phyloP scores from a whole-genome alignment of 2,329 filamentous ascomycete species.

The Paramyrothecium roridum region DNA sequence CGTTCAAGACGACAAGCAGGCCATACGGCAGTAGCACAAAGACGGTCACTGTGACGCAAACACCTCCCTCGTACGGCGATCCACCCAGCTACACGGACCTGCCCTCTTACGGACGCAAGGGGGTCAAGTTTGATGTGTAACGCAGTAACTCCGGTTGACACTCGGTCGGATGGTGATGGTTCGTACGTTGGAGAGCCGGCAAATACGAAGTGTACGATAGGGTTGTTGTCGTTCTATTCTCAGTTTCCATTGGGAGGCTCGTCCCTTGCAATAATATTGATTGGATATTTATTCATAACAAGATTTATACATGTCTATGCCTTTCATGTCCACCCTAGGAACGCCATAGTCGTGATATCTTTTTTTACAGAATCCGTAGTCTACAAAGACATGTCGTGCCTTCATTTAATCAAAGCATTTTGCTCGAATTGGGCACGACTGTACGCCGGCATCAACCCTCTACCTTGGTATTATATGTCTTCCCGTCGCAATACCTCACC shows the following conservation, averaged over 20 bases:
- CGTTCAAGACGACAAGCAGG: slow-evolving; percentile 4
- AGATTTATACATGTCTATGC: no score
- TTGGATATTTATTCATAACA: no score
- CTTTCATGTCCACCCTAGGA: no score
- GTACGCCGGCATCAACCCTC: background rate
- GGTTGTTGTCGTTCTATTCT: background rate
- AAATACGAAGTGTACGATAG: background rate
- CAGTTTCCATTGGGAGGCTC: background rate
- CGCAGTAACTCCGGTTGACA: background rate
- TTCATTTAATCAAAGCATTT: no score
- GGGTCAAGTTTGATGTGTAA: background rate
- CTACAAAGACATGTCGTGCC: no score
- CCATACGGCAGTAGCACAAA: background rate
- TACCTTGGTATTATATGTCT: background rate
- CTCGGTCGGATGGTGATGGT: background rate
- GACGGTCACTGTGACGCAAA: background rate
- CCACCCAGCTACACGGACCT: background rate
- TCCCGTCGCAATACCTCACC: slow-evolving; percentile 37
- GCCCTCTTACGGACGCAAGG: slow-evolving; percentile 1
- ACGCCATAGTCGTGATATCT: no score
- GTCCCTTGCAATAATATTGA: background rate
- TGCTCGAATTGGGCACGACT: no score
- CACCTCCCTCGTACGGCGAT: background rate
- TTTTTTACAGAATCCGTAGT: no score
- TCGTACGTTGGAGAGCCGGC: background rate